These are phyloP conservation scores for Rasamsonia emersonii DNA, from an alignment of 2,329 filamentous ascomycete species.

Conservation along the genomic window DNA sequence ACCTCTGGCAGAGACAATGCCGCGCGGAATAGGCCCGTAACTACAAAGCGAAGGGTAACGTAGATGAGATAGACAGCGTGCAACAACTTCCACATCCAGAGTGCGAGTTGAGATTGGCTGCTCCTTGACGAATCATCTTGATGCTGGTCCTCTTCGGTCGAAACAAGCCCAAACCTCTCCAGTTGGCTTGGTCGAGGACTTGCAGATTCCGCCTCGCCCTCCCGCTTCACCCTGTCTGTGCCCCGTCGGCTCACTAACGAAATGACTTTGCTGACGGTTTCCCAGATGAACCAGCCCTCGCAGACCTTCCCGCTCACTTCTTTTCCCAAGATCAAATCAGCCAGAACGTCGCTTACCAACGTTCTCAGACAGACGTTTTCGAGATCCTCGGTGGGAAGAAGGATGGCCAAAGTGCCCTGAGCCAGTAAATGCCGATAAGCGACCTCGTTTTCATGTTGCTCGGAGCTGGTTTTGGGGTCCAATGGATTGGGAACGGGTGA, in stretches of 20 bases:
- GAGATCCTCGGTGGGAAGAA: conserved; percentile 87
- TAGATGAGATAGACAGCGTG: conserved; percentile 45
- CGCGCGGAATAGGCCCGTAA: conserved; percentile 57
- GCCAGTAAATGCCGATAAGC: conserved; percentile 84
- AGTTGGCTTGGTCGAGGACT: conserved; percentile 34
- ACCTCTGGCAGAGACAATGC: conserved; percentile 52
- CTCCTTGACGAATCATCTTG: conserved; percentile 17
- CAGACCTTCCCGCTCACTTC: conserved; percentile 70
- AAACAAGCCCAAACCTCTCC: conserved; percentile 50
- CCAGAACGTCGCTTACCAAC: conserved; percentile 77
- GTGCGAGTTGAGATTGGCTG: conserved; percentile 26
- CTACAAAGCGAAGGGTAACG: conserved; percentile 57
- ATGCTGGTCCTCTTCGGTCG: conserved; percentile 22
- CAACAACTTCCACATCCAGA: conserved; percentile 44
- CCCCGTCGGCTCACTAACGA: conserved; percentile 33
- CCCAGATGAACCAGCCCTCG: conserved; percentile 84
- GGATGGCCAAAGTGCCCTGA: conserved; percentile 67
- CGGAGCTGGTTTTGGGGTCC: conserved; percentile 42
- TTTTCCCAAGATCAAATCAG: conserved; percentile 81
- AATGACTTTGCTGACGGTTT: conserved; percentile 65
- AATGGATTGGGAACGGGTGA: conserved; percentile 61
- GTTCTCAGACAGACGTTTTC: conserved; percentile 78
- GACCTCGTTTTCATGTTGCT: conserved; percentile 68
- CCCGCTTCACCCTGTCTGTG: conserved; percentile 9
- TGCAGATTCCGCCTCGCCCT: conserved; percentile 25